A percentile compares a stretch with the other conserved stretches of the same genome.
These are phyloP conservation scores for Cordyceps cicadae DNA, from an alignment of 2,329 filamentous ascomycete species.

Conservation along the genomic window DNA sequence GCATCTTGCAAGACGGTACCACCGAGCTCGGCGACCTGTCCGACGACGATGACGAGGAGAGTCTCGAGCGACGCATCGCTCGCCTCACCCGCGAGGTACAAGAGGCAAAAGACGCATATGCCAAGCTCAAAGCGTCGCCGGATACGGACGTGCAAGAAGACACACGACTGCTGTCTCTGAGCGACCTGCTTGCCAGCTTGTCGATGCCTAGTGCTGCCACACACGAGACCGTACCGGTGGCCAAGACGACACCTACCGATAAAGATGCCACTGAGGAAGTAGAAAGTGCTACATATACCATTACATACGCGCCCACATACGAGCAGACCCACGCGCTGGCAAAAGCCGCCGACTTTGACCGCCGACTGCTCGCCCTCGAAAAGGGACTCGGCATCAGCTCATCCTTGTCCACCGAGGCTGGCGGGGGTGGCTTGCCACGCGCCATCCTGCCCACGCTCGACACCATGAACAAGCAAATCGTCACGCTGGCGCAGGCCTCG, in stretches of 20 bases:
- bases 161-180: slow-evolving; percentile 52
- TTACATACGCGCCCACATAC: slow-evolving; percentile 56
- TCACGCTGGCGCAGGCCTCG: slow-evolving; percentile 63
- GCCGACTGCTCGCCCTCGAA: slow-evolving; percentile 70
- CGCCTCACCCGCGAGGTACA: slow-evolving; percentile 76
- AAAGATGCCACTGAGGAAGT: slow-evolving; percentile 15
- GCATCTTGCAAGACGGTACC: slow-evolving; percentile 53
- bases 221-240: not conserved
- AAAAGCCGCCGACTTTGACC: slow-evolving; percentile 82
- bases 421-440: slow-evolving; percentile 45
- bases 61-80: slow-evolving; percentile 68
- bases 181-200: slow-evolving; percentile 63
- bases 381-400: slow-evolving; percentile 70
- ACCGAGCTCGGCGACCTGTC: slow-evolving; percentile 66
- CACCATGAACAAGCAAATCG: slow-evolving; percentile 71
- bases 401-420: slow-evolving; percentile 55
- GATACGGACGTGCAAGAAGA: slow-evolving; percentile 25
- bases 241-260: slow-evolving; percentile 13
- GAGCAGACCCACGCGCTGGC: slow-evolving; percentile 64
- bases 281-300: slow-evolving; percentile 47
- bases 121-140: slow-evolving; percentile 41
- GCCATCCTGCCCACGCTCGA: slow-evolving; percentile 79
- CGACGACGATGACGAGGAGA: slow-evolving; percentile 66
- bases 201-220: slow-evolving; percentile 23
- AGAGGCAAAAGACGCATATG: slow-evolving; percentile 58